These are phyloP conservation scores for Polysphondylium violaceum DNA, from an alignment of 78 protist species.

Conservation along the genomic window DNA sequence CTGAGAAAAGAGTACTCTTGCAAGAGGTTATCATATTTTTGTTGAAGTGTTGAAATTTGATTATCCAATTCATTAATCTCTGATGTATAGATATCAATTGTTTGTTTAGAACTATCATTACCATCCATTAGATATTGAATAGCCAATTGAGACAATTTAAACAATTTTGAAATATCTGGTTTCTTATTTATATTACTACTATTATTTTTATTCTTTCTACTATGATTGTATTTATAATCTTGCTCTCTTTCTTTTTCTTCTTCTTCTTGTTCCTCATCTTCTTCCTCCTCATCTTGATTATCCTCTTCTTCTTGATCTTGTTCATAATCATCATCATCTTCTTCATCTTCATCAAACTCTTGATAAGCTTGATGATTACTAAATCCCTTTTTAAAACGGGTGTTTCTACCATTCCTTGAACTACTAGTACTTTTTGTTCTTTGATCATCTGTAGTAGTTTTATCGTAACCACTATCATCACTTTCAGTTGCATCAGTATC, in stretches of 20 bases:
- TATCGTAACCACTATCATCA: neutral
- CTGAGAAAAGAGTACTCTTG: conserved; percentile 2
- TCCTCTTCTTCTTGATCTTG: too few relatives aligned
- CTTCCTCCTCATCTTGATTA: too few relatives aligned
- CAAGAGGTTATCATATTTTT: neutral
- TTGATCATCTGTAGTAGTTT: too few relatives aligned
- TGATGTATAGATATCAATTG: neutral
- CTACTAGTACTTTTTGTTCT: neutral
- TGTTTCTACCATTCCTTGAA: neutral
- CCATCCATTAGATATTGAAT: conserved; percentile 10
- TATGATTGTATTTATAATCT: too few relatives aligned
- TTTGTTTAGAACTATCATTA: neutral
- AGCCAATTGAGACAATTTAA: conserved; percentile 19
- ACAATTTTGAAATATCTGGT: neutral
- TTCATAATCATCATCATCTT: too few relatives aligned
- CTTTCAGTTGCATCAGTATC: neutral
- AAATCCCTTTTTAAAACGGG: neutral
- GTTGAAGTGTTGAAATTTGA: neutral
- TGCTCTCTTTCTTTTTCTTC: too few relatives aligned
- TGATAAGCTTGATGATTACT: too few relatives aligned
- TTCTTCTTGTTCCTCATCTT: too few relatives aligned
- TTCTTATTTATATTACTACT: conserved; percentile 1
- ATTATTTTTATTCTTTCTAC: too few relatives aligned
- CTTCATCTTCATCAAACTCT: too few relatives aligned
- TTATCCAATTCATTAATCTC: too few relatives aligned